phyloP scores from a whole-genome alignment of 306 rosid genomes.

The Sicyos edulis region DNA sequence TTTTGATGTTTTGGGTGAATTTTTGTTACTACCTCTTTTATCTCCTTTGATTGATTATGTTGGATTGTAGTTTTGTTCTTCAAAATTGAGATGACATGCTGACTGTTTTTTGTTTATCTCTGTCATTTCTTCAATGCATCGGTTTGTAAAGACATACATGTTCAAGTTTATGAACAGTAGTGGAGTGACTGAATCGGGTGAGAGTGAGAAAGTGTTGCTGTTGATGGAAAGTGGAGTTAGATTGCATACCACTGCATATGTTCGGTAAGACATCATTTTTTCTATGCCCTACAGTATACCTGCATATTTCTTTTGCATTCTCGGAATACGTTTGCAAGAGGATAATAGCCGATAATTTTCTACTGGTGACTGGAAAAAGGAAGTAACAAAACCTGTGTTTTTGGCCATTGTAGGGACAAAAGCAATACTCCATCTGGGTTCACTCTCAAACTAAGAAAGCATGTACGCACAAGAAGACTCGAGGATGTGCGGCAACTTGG shows the following conservation, averaged over 20 bases:
- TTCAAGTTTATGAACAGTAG: slow-evolving; percentile 93
- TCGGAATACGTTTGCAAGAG: background rate
- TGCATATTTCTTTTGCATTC: background rate
- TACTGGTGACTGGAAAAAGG: background rate
- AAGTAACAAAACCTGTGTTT: background rate
- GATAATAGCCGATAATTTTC: background rate
- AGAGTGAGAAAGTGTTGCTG: slow-evolving; percentile 85
- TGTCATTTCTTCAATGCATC: background rate
- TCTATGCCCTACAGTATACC: background rate
- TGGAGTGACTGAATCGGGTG: slow-evolving; percentile 88
- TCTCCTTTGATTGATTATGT: background rate
- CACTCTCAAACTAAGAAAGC: slow-evolving; percentile 90
- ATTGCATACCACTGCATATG: slow-evolving; percentile 78
- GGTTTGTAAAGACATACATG: slow-evolving; percentile 62
- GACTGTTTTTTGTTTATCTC: background rate
- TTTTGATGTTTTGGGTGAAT: background rate
- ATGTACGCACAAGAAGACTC: slow-evolving; percentile 82
- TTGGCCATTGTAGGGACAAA: slow-evolving; percentile 48
- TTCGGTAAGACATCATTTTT: slow-evolving; percentile 41
- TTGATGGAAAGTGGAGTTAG: slow-evolving; percentile 93
- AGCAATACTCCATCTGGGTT: slow-evolving; percentile 97
- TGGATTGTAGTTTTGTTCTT: background rate
- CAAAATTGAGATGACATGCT: background rate
- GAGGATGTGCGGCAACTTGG: slow-evolving; percentile 99
- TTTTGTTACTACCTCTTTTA: background rate